Conservation (phyloP, 371 early-diverging fungal genomes). For the Haplosporangium sp. region DNA sequence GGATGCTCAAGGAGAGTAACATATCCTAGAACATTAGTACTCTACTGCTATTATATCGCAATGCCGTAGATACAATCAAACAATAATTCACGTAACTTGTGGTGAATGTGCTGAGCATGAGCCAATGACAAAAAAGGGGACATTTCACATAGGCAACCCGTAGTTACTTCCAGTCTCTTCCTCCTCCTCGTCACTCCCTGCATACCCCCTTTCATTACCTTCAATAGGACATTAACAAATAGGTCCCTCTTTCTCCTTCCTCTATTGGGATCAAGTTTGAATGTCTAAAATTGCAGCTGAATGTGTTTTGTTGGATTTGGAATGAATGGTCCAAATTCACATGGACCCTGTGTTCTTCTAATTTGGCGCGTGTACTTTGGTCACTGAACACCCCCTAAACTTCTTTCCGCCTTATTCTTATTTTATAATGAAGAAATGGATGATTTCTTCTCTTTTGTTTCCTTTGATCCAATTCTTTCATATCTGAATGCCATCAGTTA, state of each 20-base stretch:
- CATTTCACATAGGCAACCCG: no score
- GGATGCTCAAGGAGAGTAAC: no score
- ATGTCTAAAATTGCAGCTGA: background rate
- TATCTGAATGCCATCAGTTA: background rate
- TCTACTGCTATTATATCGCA: no score
- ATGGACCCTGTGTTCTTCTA: background rate
- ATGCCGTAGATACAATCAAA: no score
- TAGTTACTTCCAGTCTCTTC: no score
- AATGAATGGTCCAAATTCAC: slow-evolving; percentile 3
- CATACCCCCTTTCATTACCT: background rate
- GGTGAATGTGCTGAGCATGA: no score
- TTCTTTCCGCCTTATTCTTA: background rate
- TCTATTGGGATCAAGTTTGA: background rate
- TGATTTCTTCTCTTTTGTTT: slow-evolving; percentile 7
- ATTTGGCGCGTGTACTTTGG: background rate
- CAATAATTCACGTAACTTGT: no score
- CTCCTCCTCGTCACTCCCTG: no score
- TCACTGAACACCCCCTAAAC: background rate
- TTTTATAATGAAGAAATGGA: background rate
- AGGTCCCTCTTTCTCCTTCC: slow-evolving; percentile 5
- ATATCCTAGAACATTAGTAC: no score
- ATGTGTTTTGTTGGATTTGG: slow-evolving; percentile 4
- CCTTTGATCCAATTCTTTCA: slow-evolving; percentile 1
- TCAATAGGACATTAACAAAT: background rate
- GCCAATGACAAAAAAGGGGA: no score